Conservation (phyloP, 495 filamentous ascomycete genomes). For the Delitschia confertaspora region DNA sequence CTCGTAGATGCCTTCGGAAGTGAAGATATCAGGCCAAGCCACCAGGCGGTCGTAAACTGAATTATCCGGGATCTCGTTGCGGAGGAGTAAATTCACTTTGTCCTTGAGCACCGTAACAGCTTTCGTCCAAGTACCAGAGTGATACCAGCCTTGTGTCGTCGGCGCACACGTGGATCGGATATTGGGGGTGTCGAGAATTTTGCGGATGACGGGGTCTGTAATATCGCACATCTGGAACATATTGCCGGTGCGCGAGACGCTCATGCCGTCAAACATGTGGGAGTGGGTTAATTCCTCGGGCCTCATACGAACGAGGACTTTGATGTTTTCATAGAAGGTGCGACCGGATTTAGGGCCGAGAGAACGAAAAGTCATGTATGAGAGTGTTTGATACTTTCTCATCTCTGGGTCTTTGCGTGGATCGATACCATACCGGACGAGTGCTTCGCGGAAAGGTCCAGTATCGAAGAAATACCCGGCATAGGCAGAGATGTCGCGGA, state of each 20-base stretch:
- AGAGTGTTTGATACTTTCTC: slow-evolving; percentile 76
- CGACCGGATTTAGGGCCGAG: neutral
- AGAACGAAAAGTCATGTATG: slow-evolving; percentile 50
- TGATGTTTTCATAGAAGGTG: neutral
- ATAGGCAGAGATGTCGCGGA: slow-evolving; percentile 61
- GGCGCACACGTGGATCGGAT: slow-evolving; percentile 37
- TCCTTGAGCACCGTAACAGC: slow-evolving; percentile 75
- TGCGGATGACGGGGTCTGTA: slow-evolving; percentile 58
- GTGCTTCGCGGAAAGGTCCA: slow-evolving; percentile 82
- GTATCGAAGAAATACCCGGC: slow-evolving; percentile 81
- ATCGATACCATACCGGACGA: slow-evolving; percentile 77
- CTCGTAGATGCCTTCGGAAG: slow-evolving; percentile 8
- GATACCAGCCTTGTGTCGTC: slow-evolving; percentile 67
- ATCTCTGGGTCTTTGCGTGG: slow-evolving; percentile 66
- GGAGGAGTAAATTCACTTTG: slow-evolving; percentile 47
- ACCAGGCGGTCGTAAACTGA: slow-evolving; percentile 42
- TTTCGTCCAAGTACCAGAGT: slow-evolving; percentile 67
- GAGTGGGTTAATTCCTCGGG: slow-evolving; percentile 25
- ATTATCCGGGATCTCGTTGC: slow-evolving; percentile 37
- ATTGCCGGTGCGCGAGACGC: slow-evolving; percentile 61
- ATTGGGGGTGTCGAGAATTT: slow-evolving; percentile 43
- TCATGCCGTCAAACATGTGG: slow-evolving; percentile 75
- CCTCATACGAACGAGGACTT: neutral
- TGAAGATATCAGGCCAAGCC: slow-evolving; percentile 33
- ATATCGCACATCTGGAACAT: slow-evolving; percentile 94